Evolutionary conservation across 495 filamentous ascomycete species (phyloP).

Genomic region (Massariosphaeria phaeospora): DNA sequence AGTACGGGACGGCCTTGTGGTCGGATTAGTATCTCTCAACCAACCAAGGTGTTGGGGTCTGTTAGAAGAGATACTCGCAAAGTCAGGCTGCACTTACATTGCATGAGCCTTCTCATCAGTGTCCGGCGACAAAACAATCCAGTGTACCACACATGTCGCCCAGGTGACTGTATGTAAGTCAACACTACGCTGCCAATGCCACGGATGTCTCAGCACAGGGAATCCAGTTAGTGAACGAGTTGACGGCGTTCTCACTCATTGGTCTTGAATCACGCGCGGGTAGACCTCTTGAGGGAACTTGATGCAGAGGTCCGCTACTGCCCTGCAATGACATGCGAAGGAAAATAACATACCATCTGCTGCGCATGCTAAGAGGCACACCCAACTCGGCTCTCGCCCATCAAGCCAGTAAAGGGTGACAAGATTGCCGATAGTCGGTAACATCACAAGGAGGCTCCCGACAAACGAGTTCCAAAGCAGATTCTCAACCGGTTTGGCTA

Average conservation of each 20-base stretch:
- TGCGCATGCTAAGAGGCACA: constrained; percentile 40
- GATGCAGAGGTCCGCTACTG: too few species aligned
- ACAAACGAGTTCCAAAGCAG: constrained; percentile 32
- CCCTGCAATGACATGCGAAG: neutral
- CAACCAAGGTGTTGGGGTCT: too few species aligned
- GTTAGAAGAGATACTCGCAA: constrained; percentile 11
- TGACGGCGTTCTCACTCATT: too few species aligned
- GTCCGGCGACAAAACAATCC: constrained; percentile 32
- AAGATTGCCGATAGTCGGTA: constrained; percentile 40
- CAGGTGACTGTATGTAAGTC: constrained; percentile 35
- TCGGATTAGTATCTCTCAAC: too few species aligned
- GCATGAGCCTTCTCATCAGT: constrained; percentile 20
- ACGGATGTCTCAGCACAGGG: too few species aligned
- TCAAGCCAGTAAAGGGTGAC: constrained; percentile 30
- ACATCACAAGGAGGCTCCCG: constrained; percentile 33
- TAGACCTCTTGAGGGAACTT: too few species aligned
- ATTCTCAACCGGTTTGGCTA: constrained; percentile 27
- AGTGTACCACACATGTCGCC: constrained; percentile 35
- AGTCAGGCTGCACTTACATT: constrained; percentile 11
- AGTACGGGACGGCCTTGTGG: too few species aligned
- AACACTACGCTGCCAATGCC: too few species aligned
- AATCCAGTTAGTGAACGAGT: too few species aligned
- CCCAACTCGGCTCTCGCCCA: constrained; percentile 39
- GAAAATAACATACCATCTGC: constrained; percentile 37
- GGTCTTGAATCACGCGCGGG: too few species aligned